Evolutionary conservation across 768 basidiomycete genomes (phyloP).

Genomic region (Hypholoma sublateritium): DNA sequence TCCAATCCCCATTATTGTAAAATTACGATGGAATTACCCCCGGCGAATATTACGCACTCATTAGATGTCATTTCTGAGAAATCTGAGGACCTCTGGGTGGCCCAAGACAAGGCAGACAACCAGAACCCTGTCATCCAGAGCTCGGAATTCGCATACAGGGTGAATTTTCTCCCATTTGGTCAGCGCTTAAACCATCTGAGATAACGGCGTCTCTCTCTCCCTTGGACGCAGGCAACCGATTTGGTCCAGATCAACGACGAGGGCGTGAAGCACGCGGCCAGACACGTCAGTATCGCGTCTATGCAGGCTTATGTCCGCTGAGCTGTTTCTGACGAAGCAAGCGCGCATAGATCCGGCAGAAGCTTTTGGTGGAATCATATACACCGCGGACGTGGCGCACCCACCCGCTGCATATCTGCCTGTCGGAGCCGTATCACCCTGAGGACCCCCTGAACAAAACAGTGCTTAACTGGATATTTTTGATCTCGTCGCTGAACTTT

Average conservation of each 20-base stretch:
- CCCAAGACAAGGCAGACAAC: constrained; percentile 19
- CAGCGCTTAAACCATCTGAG: not conserved
- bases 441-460: constrained; percentile 52
- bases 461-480: constrained; percentile 84
- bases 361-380: constrained; percentile 63
- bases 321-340: constrained; percentile 5
- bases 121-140: constrained; percentile 61
- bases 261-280: constrained; percentile 67
- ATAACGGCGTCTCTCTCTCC: constrained; percentile 8
- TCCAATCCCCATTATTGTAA: not conserved
- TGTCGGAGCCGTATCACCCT: constrained; percentile 60
- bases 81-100: constrained; percentile 15
- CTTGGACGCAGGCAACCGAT: constrained; percentile 47
- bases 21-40: not conserved
- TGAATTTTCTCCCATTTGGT: constrained; percentile 25
- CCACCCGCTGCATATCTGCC: constrained; percentile 72
- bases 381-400: constrained; percentile 81
- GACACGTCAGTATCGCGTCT: constrained; percentile 45
- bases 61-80: constrained; percentile 26
- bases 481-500: constrained; percentile 84
- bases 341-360: constrained; percentile 55
- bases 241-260: constrained; percentile 58
- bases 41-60: not conserved
- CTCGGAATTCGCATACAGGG: constrained; percentile 58
- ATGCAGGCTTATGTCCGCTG: constrained; percentile 1